Evolutionary conservation across 2,329 filamentous ascomycete genomes (phyloP).

Genomic region (Fusarium hainanense): DNA sequence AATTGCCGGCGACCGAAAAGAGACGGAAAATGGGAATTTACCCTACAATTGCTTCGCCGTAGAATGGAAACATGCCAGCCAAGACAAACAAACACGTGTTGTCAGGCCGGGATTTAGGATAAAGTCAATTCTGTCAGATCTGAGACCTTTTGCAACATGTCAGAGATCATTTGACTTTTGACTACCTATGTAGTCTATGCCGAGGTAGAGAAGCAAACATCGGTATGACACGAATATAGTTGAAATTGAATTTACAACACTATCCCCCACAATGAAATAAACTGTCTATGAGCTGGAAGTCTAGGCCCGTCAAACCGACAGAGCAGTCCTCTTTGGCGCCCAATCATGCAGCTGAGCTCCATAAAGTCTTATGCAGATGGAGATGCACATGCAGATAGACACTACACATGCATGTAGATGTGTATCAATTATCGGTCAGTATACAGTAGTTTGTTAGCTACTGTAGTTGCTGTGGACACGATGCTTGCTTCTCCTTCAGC

Average conservation of each 20-base stretch:
- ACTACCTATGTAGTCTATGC: neutral
- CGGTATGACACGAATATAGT: neutral
- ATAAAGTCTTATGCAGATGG: neutral
- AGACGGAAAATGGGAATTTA: neutral
- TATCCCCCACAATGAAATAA: constrained; percentile 30
- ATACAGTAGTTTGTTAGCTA: neutral
- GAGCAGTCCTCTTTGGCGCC: constrained; percentile 15
- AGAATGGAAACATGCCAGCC: constrained; percentile 15
- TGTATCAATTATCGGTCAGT: constrained; percentile 13
- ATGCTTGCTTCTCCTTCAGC: constrained; percentile 37
- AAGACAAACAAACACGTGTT: constrained; percentile 26
- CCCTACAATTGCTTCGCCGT: constrained; percentile 7
- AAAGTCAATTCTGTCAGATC: constrained; percentile 6
- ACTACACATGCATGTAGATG: neutral
- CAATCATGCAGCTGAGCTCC: constrained; percentile 17
- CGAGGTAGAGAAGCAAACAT: constrained; percentile 7
- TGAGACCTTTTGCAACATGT: constrained; percentile 26
- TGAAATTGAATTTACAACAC: neutral
- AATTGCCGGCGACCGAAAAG: constrained; percentile 1
- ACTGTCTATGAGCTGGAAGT: constrained; percentile 12
- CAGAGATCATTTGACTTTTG: neutral
- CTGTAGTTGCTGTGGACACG: constrained; percentile 9
- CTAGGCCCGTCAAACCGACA: constrained; percentile 24
- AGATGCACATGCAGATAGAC: neutral
- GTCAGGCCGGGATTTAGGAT: constrained; percentile 9